These are phyloP conservation scores for Aureoboletus auriporus DNA, from an alignment of 768 basidiomycete species.

Conservation along the genomic window DNA sequence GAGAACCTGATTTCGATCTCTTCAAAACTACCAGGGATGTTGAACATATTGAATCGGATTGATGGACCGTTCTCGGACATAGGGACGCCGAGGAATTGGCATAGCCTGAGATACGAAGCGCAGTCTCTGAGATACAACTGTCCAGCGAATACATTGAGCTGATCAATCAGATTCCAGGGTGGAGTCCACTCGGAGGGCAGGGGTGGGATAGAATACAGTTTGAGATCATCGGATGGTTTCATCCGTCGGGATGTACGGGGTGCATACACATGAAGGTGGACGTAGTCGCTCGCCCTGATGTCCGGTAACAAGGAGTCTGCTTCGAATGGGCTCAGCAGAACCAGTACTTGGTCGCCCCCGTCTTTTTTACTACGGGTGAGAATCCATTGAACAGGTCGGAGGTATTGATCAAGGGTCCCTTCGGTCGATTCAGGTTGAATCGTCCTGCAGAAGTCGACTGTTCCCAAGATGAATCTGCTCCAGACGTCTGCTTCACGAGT, in stretches of 20 bases:
- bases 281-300: not conserved
- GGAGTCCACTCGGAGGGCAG: not conserved
- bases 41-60: not conserved
- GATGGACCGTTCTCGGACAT: not conserved
- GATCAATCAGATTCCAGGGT: not conserved
- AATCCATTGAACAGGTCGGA: slow-evolving; percentile 4
- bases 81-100: not conserved
- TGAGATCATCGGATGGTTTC: not conserved
- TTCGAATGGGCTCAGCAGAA: slow-evolving; percentile 5
- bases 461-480: not conserved
- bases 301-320: not conserved
- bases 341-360: not conserved
- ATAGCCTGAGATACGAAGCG: not conserved
- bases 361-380: not conserved
- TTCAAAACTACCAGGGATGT: not conserved
- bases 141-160: slow-evolving; percentile 25
- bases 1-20: slow-evolving; percentile 20
- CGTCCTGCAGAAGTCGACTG: slow-evolving; percentile 1
- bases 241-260: not conserved
- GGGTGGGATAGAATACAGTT: not conserved
- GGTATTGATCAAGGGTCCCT: not conserved
- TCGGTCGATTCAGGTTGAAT: not conserved
- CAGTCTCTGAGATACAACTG: slow-evolving; percentile 3
- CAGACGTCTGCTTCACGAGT: not conserved
- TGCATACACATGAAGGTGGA: slow-evolving; percentile 1